Evolutionary conservation across 495 filamentous ascomycete genomes (phyloP).

Genomic region (Neurospora tetrasperma): DNA sequence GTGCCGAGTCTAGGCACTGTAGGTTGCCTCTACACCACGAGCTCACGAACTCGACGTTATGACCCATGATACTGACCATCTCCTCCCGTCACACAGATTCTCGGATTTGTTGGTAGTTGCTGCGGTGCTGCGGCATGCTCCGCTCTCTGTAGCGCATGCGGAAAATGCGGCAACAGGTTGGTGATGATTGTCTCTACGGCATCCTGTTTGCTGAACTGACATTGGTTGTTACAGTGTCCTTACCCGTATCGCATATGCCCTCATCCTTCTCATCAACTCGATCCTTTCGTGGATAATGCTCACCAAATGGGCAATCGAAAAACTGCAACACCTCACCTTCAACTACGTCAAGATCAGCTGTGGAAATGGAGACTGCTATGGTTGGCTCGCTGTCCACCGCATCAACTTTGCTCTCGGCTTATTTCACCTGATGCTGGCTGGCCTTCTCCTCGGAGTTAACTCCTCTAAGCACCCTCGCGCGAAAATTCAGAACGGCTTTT

Average conservation of each 20-base stretch:
- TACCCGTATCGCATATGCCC: slow-evolving; percentile 93
- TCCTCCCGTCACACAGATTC: slow-evolving; percentile 40
- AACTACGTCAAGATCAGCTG: slow-evolving; percentile 94
- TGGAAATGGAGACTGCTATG: slow-evolving; percentile 81
- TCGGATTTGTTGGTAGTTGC: slow-evolving; percentile 71
- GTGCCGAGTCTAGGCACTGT: slow-evolving; percentile 81
- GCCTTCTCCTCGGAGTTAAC: slow-evolving; percentile 76
- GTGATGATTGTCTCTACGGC: neutral
- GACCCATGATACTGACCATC: slow-evolving; percentile 4
- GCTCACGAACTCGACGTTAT: neutral
- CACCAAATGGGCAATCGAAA: slow-evolving; percentile 96
- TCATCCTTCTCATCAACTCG: slow-evolving; percentile 92
- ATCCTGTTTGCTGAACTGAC: neutral
- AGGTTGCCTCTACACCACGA: slow-evolving; percentile 26
- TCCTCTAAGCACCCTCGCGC: slow-evolving; percentile 82
- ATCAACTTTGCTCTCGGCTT: slow-evolving; percentile 96
- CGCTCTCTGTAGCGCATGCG: slow-evolving; percentile 86
- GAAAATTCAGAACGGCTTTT: slow-evolving; percentile 86
- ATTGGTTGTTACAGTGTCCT: slow-evolving; percentile 55
- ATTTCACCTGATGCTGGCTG: slow-evolving; percentile 79
- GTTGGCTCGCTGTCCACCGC: slow-evolving; percentile 90
- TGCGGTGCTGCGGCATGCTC: slow-evolving; percentile 94
- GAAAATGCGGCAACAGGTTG: slow-evolving; percentile 92
- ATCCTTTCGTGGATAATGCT: slow-evolving; percentile 98
- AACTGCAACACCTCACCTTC: slow-evolving; percentile 78